Evolutionary conservation across 2,329 filamentous ascomycete genomes (phyloP), one percentile per base, ranked within the genome.

Genomic region (Talaromyces sp.): DNA sequence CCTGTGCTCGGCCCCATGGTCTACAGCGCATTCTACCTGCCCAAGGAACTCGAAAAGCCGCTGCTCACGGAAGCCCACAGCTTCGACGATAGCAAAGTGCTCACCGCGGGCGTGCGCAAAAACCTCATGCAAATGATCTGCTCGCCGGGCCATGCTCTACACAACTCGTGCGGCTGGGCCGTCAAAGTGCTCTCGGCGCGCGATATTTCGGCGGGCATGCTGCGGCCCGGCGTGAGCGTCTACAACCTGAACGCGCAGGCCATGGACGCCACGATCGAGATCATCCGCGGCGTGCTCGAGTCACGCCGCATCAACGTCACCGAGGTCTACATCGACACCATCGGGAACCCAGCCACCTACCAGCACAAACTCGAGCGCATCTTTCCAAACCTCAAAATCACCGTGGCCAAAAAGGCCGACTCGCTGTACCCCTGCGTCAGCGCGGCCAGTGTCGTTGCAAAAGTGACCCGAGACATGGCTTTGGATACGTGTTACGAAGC

Each of bases 201-300:
- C 51, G 90, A 93, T 77, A 96, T 96, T 68, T 85, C 83, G 46
- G 84, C 91, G 8, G 84, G 85, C 68, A 96, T 96, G 90, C 80
- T 95, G 69, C 82, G 84, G 8, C 79, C 80, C 9, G 71, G 70
- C 13, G 69, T 70, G 9, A 77, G 78, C 19, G 73, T 80, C 3
- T 96, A 97, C 78, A 99, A 99, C 73, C 85, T 99, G 65, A 99
- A 99, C 73, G 91, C 92, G 4, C 95, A 99, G 76, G 93, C 93
- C 19, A 89, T 95, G 86, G 93, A 96, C 74, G 90, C 93, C 4
- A 98, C 93, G 0, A 86, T 96, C 26, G 84, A 85, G 43, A 81
- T 99, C 57, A 93, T 98, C 69, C 81, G 86, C 59, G 87, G 86
- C 38, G 89, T 96, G 4, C 82, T 95, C 38, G 86, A 85, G 9